Conservation (phyloP, 108 stramenopile species). For the Aurantiochytrium sp. region DNA sequence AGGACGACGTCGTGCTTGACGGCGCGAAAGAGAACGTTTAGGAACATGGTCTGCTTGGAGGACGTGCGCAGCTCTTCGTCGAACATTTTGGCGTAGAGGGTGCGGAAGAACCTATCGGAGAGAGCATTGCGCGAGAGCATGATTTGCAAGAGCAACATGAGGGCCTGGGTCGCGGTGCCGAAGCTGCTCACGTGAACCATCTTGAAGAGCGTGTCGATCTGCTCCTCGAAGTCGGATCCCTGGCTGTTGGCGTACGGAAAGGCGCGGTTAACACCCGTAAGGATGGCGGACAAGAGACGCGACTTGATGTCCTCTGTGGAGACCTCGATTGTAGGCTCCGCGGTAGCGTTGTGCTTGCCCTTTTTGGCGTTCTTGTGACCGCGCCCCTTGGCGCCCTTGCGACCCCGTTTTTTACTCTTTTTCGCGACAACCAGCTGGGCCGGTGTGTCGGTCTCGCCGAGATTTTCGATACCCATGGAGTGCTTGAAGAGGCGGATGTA, state of each 20-base stretch:
- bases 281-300: constrained; percentile 81
- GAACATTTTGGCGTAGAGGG: constrained; percentile 79
- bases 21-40: constrained; percentile 91
- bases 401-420: not conserved
- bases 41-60: constrained; percentile 81
- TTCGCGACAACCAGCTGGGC: not conserved
- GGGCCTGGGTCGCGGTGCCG: constrained; percentile 81
- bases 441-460: not conserved
- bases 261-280: constrained; percentile 93
- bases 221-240: constrained; percentile 65
- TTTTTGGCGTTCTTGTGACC: not conserved
- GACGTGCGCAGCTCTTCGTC: constrained; percentile 58
- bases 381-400: not conserved
- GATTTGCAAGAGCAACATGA: constrained; percentile 82
- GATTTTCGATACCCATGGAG: not conserved
- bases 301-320: constrained; percentile 50
- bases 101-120: constrained; percentile 71
- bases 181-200: constrained; percentile 77
- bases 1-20: constrained; percentile 73
- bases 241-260: constrained; percentile 76
- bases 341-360: not conserved
- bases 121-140: constrained; percentile 51
- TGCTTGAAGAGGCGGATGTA: constrained; percentile 27
- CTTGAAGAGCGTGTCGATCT: constrained; percentile 83
- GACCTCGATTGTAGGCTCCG: not conserved